Base-by-base conservation (phyloP, 768 basidiomycete genomes). In the Inosperma sp. region DNA sequence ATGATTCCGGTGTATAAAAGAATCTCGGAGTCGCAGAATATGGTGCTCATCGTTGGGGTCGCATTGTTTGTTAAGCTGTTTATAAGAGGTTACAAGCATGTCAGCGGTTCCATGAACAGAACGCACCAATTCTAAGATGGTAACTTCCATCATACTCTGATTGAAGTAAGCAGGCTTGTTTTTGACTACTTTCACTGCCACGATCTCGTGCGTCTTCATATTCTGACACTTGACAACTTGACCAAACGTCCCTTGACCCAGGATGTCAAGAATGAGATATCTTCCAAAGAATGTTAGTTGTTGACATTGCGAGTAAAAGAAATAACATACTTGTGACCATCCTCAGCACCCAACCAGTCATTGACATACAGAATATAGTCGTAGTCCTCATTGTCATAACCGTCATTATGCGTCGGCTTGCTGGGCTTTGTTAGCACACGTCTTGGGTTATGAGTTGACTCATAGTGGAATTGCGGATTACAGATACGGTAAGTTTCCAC, bases 191-290 rank as follows among this genome's bases (percentile, higher is more conserved):
- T 98, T 99, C 54, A 99, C 96, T 19, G 96, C 96, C 36, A 96
- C 93, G 48, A 98, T 91, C 65, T 97, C 95, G 68, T 98, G 93
- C 25, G 92, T 96, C 74, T 94, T 93, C 86, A 97, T 94, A 65
- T 99, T 98, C 68, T 98, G 96, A 65, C 96, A 99, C 68, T 99
- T 99, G 60, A 98, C 96, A 26, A 99, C 96, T 68, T 99, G 96
- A 7, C 96, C 96, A 60, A 99, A 99, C 2, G 96, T 99, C 19
- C 96, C 96, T 67, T 99, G 96, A 6, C 96, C 96, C 31, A 99
- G 81, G 54, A 99, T 92, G 68, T 99, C 96, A 40, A 99, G 83
- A 62, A 99, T 98, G 56, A 98, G 76, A 68, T 97, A 99, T 66
- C 91, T 93, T 65, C 21, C 19, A 25, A 26, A 29, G 48, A 49